Evolutionary conservation across 2,329 filamentous ascomycete species (phyloP).

Genomic region (Triangularia setosa): DNA sequence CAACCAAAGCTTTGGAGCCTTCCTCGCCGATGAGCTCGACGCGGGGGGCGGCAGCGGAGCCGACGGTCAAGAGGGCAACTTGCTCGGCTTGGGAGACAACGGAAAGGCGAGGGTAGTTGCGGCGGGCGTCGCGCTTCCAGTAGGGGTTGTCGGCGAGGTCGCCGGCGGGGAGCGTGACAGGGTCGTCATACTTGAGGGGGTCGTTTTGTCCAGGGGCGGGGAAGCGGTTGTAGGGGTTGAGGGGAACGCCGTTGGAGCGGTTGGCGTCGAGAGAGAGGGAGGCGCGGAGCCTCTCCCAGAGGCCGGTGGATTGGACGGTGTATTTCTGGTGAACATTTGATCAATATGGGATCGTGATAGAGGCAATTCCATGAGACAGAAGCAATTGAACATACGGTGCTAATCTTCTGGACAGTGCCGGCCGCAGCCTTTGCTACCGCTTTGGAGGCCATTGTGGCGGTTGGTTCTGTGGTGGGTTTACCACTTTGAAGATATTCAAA

Average conservation of each 20-base stretch:
- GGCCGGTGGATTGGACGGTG: constrained; percentile 80
- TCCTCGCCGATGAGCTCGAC: constrained; percentile 69
- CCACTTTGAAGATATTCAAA: constrained; percentile 14
- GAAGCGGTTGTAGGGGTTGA: constrained; percentile 90
- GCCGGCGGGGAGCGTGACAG: constrained; percentile 76
- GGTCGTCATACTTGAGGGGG: constrained; percentile 72
- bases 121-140: constrained; percentile 89
- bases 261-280: constrained; percentile 76
- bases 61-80: constrained; percentile 78
- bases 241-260: constrained; percentile 84
- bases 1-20: constrained; percentile 63
- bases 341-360: constrained; percentile 14
- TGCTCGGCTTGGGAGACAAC: constrained; percentile 80
- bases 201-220: constrained; percentile 73
- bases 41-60: constrained; percentile 76
- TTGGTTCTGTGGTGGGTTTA: constrained; percentile 21
- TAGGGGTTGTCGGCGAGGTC: constrained; percentile 91
- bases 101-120: constrained; percentile 76
- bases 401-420: constrained; percentile 52
- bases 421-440: constrained; percentile 53
- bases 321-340: constrained; percentile 68
- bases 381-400: constrained; percentile 48
- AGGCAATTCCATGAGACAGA: not conserved
- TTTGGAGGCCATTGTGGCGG: constrained; percentile 56
- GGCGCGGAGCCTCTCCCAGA: constrained; percentile 82